Evolutionary conservation across 768 basidiomycete genomes (phyloP).

Genomic region (Boletales sp.): DNA sequence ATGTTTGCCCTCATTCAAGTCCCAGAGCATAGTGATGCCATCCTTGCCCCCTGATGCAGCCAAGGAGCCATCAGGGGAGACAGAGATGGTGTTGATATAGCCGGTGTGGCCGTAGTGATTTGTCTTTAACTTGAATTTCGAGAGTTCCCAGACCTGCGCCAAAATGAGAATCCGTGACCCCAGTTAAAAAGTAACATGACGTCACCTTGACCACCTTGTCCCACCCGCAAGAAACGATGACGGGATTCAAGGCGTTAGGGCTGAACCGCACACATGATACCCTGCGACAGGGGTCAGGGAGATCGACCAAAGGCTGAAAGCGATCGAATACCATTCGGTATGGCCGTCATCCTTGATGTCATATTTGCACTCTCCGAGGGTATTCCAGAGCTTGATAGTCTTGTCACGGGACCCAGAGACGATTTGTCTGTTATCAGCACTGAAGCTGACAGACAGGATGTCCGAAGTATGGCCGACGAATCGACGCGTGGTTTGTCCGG

Average conservation of each 20-base stretch:
- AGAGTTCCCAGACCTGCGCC: slow-evolving; percentile 96
- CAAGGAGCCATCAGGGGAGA: slow-evolving; percentile 98
- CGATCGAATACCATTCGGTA: slow-evolving; percentile 72
- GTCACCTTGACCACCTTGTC: slow-evolving; percentile 99
- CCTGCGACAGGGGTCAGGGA: slow-evolving; percentile 41
- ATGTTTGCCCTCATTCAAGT: slow-evolving; percentile 99
- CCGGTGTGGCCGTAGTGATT: slow-evolving; percentile 99
- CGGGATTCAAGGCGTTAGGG: slow-evolving; percentile 95
- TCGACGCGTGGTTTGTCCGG: slow-evolving; percentile 90
- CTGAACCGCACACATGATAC: slow-evolving; percentile 99
- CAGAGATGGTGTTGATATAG: slow-evolving; percentile 98
- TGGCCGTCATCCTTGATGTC: slow-evolving; percentile 99
- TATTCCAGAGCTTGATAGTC: slow-evolving; percentile 99
- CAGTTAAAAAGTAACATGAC: slow-evolving; percentile 3
- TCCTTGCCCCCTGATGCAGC: slow-evolving; percentile 99
- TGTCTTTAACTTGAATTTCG: slow-evolving; percentile 99
- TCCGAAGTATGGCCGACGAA: slow-evolving; percentile 98
- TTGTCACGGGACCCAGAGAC: slow-evolving; percentile 97
- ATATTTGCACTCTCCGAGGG: slow-evolving; percentile 99
- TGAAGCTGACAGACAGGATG: slow-evolving; percentile 98
- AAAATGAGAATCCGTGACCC: slow-evolving; percentile 18
- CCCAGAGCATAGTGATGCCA: slow-evolving; percentile 99
- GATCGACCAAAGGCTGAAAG: neutral
- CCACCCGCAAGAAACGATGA: slow-evolving; percentile 99
- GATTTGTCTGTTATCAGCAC: slow-evolving; percentile 99